Conservation (phyloP, 164 flowering plant species). For the Malania oleifera region DNA sequence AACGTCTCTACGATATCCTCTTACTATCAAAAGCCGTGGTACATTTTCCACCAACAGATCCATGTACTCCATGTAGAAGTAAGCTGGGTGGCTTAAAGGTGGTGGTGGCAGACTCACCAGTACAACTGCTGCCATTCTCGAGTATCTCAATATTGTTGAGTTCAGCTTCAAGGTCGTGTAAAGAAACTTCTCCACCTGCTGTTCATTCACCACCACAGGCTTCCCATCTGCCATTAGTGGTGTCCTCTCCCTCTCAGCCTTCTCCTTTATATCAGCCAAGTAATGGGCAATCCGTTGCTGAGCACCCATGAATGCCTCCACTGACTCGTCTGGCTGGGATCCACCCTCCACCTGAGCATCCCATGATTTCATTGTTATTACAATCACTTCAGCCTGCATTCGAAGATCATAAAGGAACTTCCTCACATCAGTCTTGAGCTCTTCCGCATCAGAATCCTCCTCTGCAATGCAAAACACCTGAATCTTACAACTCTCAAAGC, state of each 20-base stretch:
- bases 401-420: constrained; percentile 96
- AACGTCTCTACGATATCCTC: constrained; percentile 95
- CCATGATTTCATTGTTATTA: constrained; percentile 89
- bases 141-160: constrained; percentile 78
- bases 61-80: constrained; percentile 98
- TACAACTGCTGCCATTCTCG: constrained; percentile 98
- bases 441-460: constrained; percentile 90
- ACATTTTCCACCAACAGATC: constrained; percentile 92
- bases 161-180: constrained; percentile 86
- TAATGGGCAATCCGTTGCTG: constrained; percentile 54
- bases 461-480: constrained; percentile 99
- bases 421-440: constrained; percentile 82
- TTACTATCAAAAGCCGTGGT: constrained; percentile 84
- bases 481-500: constrained; percentile 96
- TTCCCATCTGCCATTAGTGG: constrained; percentile 76
- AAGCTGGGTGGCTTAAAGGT: constrained; percentile 78
- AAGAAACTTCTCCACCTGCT: constrained; percentile 90
- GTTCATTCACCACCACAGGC: constrained; percentile 71
- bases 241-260: constrained; percentile 41
- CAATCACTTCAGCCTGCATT: constrained; percentile 99
- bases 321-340: constrained; percentile 67
- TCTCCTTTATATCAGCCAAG: constrained; percentile 56
- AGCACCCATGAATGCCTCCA: constrained; percentile 74
- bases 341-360: constrained; percentile 56
- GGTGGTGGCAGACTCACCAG: constrained; percentile 95